Base-by-base conservation (phyloP, 1,284 basidiomycete genomes). In the Austroboletus niveus region DNA sequence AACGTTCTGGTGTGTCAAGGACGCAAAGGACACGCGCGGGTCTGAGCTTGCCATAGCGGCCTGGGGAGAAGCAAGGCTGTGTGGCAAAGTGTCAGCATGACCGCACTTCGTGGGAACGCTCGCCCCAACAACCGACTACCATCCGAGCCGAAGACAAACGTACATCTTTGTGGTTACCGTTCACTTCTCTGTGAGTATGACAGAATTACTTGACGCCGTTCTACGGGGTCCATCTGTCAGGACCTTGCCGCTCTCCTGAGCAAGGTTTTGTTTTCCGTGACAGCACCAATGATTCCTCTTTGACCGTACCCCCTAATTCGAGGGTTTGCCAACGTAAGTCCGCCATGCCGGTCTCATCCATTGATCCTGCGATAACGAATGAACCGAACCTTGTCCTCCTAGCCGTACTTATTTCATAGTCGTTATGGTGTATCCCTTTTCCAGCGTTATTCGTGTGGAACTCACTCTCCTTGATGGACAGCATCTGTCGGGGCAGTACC, bases 1-100 rank as follows among this genome's bases (percentile, higher is more conserved):
- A 53, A 91, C 75, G 72, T 89, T 94, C 67, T 92, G 92, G 55
- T 77, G 75, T 14, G 86, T 89, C 60, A 90, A 69, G 48, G 84
- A 81, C 47, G 87, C 78, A 69, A 89, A 89, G 22, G 86, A 81
- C 50, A 87, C 72, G 59, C 84, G 81, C 55, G 68, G 51, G 39
- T 56, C 54, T 50, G 63, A 54, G 54, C 45, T 61, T 29, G 61
- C 48, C 64, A 66, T 66, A 48, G 34, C 48, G 46, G 31, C 40
- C 30, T 48, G 45, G 47, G 17, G 38, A 20, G 46, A 29, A 27
- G 27, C 3, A 3, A 20, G 59, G 63, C 55, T 57, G 55, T 63
- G 55, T 31, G 43, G 44, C 27, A 45, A 5, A 15, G 39, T 41
- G 20, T 12, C 44, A 59, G 49, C 63, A 63, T 66, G 61, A 57